phyloP scores from a whole-genome alignment of 1,284 basidiomycete genomes.

The Ustilago hordei region DNA sequence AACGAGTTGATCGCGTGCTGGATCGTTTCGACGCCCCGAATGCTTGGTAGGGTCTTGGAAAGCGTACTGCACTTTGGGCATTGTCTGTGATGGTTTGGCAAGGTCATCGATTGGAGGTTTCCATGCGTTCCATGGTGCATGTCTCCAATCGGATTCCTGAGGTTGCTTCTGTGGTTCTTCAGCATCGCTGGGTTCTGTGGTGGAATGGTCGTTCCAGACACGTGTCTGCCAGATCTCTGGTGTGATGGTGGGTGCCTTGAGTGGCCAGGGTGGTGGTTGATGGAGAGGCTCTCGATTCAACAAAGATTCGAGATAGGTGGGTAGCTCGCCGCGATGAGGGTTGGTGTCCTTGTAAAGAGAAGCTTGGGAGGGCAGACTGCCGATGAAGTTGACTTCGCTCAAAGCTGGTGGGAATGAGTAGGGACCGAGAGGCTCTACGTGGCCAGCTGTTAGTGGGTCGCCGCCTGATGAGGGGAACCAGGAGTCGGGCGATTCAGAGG shows the following conservation, averaged over 20 bases:
- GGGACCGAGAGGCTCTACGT: constrained; percentile 17
- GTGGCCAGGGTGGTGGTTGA: constrained; percentile 44
- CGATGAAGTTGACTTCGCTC: constrained; percentile 19
- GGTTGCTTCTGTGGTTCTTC: constrained; percentile 49
- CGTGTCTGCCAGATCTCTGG: constrained; percentile 34
- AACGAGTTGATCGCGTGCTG: constrained; percentile 50
- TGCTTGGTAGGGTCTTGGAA: constrained; percentile 53
- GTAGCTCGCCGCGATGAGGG: constrained; percentile 58
- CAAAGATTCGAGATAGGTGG: constrained; percentile 30
- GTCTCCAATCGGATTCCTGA: constrained; percentile 55
- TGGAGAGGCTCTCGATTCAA: constrained; percentile 47
- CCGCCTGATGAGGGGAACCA: constrained; percentile 26
- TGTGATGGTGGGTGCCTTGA: constrained; percentile 40
- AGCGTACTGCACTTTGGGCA: constrained; percentile 56
- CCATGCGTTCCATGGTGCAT: constrained; percentile 54
- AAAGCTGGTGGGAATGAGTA: constrained; percentile 32
- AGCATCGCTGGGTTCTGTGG: constrained; percentile 53
- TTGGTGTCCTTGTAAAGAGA: constrained; percentile 46
- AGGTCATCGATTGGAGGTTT: constrained; percentile 56
- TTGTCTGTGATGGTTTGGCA: constrained; percentile 9
- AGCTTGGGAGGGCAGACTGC: constrained; percentile 15
- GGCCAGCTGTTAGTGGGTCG: background rate
- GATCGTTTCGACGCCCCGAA: constrained; percentile 52
- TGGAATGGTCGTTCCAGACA: constrained; percentile 56
- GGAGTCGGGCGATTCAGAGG: constrained; percentile 23